Conservation (phyloP, 345 rosid species). For the Hypericum perforatum region DNA sequence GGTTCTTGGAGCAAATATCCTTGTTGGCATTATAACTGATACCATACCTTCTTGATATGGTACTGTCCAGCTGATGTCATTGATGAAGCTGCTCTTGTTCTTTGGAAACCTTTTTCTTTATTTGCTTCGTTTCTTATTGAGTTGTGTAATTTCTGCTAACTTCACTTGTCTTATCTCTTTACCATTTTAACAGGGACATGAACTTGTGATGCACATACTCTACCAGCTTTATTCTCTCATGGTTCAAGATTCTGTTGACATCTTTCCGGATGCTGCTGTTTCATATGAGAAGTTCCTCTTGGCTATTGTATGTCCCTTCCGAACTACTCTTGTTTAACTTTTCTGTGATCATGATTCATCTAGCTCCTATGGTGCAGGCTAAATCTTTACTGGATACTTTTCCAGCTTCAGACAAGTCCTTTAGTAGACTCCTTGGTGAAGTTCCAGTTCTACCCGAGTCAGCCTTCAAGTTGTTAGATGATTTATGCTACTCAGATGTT, state of each 20-base stretch:
- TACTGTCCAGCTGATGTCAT: too few species aligned
- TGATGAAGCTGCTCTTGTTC: too few species aligned
- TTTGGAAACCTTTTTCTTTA: background rate
- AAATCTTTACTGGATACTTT: constrained; percentile 68
- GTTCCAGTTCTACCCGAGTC: constrained; percentile 76
- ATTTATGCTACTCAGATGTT: constrained; percentile 63
- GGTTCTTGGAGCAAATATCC: too few species aligned
- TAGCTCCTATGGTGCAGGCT: constrained; percentile 40
- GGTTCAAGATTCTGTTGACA: constrained; percentile 34
- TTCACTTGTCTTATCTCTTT: background rate
- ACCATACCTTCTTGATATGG: too few species aligned
- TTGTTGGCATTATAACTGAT: too few species aligned
- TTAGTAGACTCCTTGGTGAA: constrained; percentile 88
- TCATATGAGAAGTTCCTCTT: constrained; percentile 71
- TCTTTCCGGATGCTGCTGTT: constrained; percentile 36
- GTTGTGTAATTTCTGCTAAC: constrained; percentile 18
- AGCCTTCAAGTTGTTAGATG: constrained; percentile 57
- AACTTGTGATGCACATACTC: constrained; percentile 69
- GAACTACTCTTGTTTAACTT: constrained; percentile 9
- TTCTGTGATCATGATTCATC: constrained; percentile 14
- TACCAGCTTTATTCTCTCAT: constrained; percentile 67
- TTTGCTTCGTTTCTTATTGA: background rate
- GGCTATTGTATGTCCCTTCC: constrained; percentile 55
- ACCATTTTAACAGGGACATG: constrained; percentile 63
- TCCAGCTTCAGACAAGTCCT: constrained; percentile 93